phyloP scores from a whole-genome alignment of 352 stramenopile genomes.

The Pythium aristosporum region DNA sequence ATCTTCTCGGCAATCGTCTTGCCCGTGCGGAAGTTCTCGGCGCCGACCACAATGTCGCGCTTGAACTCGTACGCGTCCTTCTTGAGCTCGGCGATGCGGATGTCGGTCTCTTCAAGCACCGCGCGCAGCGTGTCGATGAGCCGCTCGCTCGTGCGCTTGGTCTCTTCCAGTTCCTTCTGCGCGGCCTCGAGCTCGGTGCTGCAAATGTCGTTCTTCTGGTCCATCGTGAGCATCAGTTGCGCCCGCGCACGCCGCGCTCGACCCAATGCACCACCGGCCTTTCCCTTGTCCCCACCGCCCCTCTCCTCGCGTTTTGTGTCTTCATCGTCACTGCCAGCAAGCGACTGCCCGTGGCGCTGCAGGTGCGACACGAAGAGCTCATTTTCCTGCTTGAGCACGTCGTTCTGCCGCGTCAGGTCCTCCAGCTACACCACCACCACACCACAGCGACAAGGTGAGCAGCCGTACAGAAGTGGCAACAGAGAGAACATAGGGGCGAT shows the following conservation, averaged over 20 bases:
- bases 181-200: slow-evolving; percentile 85
- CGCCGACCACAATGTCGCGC: slow-evolving; percentile 92
- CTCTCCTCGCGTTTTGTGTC: slow-evolving; percentile 49
- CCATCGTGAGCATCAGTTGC: slow-evolving; percentile 80
- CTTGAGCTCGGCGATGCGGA: slow-evolving; percentile 94
- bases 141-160: slow-evolving; percentile 87
- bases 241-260: slow-evolving; percentile 58
- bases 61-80: slow-evolving; percentile 97
- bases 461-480: background rate
- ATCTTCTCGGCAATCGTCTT: slow-evolving; percentile 94
- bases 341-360: slow-evolving; percentile 50
- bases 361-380: slow-evolving; percentile 89
- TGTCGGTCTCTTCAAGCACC: slow-evolving; percentile 93
- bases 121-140: slow-evolving; percentile 93
- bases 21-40: slow-evolving; percentile 92
- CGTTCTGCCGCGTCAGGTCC: slow-evolving; percentile 83
- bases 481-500: no score
- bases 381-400: slow-evolving; percentile 90
- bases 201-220: slow-evolving; percentile 93
- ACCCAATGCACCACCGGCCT: slow-evolving; percentile 1
- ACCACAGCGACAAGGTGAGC: background rate
- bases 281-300: slow-evolving; percentile 39
- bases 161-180: slow-evolving; percentile 89
- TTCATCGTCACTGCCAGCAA: slow-evolving; percentile 61
- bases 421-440: slow-evolving; percentile 55